A percentile compares a stretch with the other conserved stretches of the same genome.
Evolutionary conservation across 768 basidiomycete species (phyloP).

Genomic region (Suillus paluster): DNA sequence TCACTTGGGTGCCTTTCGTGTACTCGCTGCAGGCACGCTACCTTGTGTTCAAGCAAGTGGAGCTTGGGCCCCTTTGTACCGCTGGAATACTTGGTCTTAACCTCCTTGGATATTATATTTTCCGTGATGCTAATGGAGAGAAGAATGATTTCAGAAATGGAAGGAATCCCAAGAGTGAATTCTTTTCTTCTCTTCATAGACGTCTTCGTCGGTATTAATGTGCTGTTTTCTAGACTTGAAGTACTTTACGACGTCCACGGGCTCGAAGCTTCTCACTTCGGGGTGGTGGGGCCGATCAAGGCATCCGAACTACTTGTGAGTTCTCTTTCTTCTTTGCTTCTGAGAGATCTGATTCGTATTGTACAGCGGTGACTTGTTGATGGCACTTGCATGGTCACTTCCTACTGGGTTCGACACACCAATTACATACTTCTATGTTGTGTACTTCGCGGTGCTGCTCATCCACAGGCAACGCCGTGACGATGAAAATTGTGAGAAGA

Average conservation of each 20-base stretch:
- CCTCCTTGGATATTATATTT: conserved; percentile 84
- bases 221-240: conserved; percentile 57
- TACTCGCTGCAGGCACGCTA: conserved; percentile 94
- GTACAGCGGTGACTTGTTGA: conserved; percentile 80
- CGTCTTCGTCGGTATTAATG: neutral
- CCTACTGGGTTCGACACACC: conserved; percentile 91
- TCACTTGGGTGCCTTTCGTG: conserved; percentile 92
- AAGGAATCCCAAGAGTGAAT: conserved; percentile 87
- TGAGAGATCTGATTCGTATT: neutral
- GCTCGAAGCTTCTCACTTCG: conserved; percentile 88
- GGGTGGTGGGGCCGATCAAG: conserved; percentile 97
- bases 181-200: neutral
- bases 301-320: conserved; percentile 90
- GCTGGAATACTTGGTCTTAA: conserved; percentile 66
- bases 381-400: conserved; percentile 91
- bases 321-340: conserved; percentile 7
- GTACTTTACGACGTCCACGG: conserved; percentile 82
- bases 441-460: conserved; percentile 87
- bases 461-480: conserved; percentile 90
- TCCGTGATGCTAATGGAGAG: conserved; percentile 84
- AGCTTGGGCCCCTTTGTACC: conserved; percentile 67
- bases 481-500: conserved; percentile 87
- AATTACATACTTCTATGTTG: conserved; percentile 93
- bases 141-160: conserved; percentile 96
- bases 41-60: conserved; percentile 79